Conservation (phyloP, 768 basidiomycete species). For the Omphalotus guepiniiformis region DNA sequence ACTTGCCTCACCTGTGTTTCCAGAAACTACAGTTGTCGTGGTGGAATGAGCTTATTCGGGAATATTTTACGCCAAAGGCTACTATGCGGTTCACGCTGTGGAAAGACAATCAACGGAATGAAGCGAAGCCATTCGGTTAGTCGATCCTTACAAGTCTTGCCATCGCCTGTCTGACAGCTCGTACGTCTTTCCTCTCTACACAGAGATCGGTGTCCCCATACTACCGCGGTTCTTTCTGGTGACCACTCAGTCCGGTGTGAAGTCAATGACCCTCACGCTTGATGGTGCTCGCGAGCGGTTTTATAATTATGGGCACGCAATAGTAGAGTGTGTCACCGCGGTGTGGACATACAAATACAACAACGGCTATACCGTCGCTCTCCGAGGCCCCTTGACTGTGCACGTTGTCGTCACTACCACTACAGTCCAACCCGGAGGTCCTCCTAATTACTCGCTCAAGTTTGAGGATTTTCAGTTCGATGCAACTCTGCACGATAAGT, state of each 20-base stretch:
- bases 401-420: conserved; percentile 46
- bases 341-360: conserved; percentile 80
- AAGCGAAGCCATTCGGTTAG: conserved; percentile 83
- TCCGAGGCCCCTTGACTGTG: conserved; percentile 70
- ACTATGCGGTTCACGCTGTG: conserved; percentile 80
- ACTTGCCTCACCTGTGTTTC: conserved; percentile 6
- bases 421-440: no score
- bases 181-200: neutral
- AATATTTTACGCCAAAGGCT: conserved; percentile 69
- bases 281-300: conserved; percentile 73
- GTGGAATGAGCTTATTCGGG: conserved; percentile 62
- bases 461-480: conserved; percentile 76
- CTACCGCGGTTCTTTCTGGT: conserved; percentile 83
- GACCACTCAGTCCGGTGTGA: conserved; percentile 80
- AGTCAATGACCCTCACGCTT: conserved; percentile 75
- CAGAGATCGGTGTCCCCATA: conserved; percentile 79
- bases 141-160: conserved; percentile 11
- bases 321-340: conserved; percentile 70
- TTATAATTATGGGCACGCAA: conserved; percentile 38
- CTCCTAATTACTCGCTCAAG: conserved; percentile 38
- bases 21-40: conserved; percentile 62
- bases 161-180: conserved; percentile 8
- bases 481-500: conserved; percentile 70
- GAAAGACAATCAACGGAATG: conserved; percentile 76
- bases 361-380: conserved; percentile 75